These are phyloP conservation scores for Bjerkandera adusta DNA, from an alignment of 1,284 basidiomycete species.

Conservation along the genomic window DNA sequence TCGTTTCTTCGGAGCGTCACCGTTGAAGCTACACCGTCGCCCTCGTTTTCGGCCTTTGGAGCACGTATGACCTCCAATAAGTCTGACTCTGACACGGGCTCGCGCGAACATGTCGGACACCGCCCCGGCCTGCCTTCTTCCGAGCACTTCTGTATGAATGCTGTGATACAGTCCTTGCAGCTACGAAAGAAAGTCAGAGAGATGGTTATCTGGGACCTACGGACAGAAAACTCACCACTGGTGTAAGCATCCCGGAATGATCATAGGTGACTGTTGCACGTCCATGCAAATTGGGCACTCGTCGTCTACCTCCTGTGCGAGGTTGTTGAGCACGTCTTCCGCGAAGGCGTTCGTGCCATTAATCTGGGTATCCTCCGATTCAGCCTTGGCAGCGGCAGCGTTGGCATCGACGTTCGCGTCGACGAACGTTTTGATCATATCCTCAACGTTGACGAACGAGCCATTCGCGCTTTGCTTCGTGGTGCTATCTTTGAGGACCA, in stretches of 20 bases:
- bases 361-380: too few relatives aligned
- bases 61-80: conserved; percentile 62
- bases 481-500: conserved; percentile 47
- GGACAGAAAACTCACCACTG: conserved; percentile 51
- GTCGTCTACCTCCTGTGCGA: conserved; percentile 42
- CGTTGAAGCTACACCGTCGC: conserved; percentile 39
- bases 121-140: conserved; percentile 64
- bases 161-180: conserved; percentile 82
- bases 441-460: conserved; percentile 54
- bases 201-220: neutral
- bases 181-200: conserved; percentile 32
- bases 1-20: conserved; percentile 75
- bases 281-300: conserved; percentile 88
- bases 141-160: conserved; percentile 61
- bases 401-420: neutral
- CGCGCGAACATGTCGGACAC: conserved; percentile 70
- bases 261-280: conserved; percentile 65
- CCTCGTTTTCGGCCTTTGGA: conserved; percentile 25
- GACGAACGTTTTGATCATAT: conserved; percentile 42
- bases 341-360: conserved; percentile 57
- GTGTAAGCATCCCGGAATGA: conserved; percentile 79
- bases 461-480: conserved; percentile 24
- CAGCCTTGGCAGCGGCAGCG: neutral
- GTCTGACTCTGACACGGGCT: conserved; percentile 65
- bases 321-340: conserved; percentile 62